A percentile compares a stretch with the other conserved stretches of the same genome.
phyloP scores from a whole-genome alignment of 768 basidiomycete genomes.

The Arthromyces matolae region DNA sequence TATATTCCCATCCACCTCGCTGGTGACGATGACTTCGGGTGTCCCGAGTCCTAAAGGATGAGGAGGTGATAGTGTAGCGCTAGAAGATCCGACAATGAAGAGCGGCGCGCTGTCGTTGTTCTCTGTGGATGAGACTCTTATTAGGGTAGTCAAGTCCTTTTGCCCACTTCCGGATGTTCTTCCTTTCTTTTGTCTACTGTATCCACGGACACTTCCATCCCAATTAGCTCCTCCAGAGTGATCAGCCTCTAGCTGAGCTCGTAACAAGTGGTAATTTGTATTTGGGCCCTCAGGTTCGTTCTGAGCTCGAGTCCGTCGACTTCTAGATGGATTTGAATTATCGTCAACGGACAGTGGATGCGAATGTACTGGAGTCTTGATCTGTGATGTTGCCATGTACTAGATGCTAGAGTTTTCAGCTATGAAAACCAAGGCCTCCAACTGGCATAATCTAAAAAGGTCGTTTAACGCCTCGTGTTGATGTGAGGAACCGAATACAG shows the following conservation, averaged over 20 bases:
- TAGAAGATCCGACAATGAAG: slow-evolving; percentile 42
- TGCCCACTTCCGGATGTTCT: slow-evolving; percentile 19
- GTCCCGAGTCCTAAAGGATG: slow-evolving; percentile 15
- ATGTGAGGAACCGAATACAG: neutral
- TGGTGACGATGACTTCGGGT: slow-evolving; percentile 31
- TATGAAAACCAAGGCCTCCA: neutral
- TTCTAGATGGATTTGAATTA: slow-evolving; percentile 29
- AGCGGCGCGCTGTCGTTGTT: slow-evolving; percentile 28
- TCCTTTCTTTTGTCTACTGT: slow-evolving; percentile 39
- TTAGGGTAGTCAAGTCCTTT: slow-evolving; percentile 32
- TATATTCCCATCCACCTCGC: slow-evolving; percentile 32
- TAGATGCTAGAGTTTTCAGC: too few relatives aligned
- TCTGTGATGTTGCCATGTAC: slow-evolving; percentile 36
- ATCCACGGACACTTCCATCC: slow-evolving; percentile 56
- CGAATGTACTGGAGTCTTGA: slow-evolving; percentile 58
- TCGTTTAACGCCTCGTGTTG: slow-evolving; percentile 9
- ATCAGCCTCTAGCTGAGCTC: slow-evolving; percentile 54
- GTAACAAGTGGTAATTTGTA: slow-evolving; percentile 59
- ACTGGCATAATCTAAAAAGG: slow-evolving; percentile 9
- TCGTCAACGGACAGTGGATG: slow-evolving; percentile 72
- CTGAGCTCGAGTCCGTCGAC: slow-evolving; percentile 44
- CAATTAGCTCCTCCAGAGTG: slow-evolving; percentile 30
- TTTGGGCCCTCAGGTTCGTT: slow-evolving; percentile 31
- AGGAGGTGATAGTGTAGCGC: slow-evolving; percentile 13
- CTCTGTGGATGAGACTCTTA: slow-evolving; percentile 37